Conservation (phyloP, 257 asterid species). For the Asclepias syriaca region DNA sequence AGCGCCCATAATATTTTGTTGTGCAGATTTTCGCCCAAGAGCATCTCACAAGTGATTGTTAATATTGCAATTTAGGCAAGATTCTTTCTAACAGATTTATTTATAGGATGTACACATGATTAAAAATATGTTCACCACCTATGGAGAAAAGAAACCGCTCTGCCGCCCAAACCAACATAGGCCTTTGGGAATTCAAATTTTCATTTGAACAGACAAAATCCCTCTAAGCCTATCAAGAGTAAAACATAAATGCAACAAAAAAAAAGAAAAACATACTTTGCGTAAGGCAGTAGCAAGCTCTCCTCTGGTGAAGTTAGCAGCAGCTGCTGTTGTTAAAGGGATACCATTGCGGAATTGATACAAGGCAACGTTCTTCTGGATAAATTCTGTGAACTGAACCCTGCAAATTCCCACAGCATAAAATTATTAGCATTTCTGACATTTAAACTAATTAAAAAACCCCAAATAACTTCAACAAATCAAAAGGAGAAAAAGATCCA, state of each 20-base stretch:
- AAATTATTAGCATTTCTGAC: not conserved
- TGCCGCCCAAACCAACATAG: not conserved
- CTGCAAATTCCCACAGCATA: slow-evolving; percentile 24
- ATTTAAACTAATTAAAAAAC: not conserved
- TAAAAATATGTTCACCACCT: not conserved
- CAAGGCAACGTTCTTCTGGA: slow-evolving; percentile 88
- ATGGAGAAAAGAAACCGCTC: not conserved
- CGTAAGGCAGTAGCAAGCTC: slow-evolving; percentile 98
- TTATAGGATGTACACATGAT: not conserved
- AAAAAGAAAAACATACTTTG: slow-evolving; percentile 44
- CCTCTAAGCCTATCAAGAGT: not conserved
- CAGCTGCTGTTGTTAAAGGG: slow-evolving; percentile 86
- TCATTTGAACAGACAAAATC: not conserved
- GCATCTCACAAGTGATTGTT: too few relatives aligned
- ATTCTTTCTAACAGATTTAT: too few relatives aligned
- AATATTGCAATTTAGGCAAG: too few relatives aligned
- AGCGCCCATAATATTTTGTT: too few relatives aligned
- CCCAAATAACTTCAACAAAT: not conserved
- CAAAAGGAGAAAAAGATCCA: not conserved
- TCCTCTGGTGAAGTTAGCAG: slow-evolving; percentile 94
- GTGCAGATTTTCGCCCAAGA: too few relatives aligned
- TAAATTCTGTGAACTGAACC: slow-evolving; percentile 92
- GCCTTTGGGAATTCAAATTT: not conserved
- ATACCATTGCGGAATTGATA: slow-evolving; percentile 97
- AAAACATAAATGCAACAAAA: not conserved